Percentiles rank a stretch among this genome's conserved stretches.
phyloP scores from a whole-genome alignment of 2,329 filamentous ascomycete genomes.

The Fusarium veterinarium region DNA sequence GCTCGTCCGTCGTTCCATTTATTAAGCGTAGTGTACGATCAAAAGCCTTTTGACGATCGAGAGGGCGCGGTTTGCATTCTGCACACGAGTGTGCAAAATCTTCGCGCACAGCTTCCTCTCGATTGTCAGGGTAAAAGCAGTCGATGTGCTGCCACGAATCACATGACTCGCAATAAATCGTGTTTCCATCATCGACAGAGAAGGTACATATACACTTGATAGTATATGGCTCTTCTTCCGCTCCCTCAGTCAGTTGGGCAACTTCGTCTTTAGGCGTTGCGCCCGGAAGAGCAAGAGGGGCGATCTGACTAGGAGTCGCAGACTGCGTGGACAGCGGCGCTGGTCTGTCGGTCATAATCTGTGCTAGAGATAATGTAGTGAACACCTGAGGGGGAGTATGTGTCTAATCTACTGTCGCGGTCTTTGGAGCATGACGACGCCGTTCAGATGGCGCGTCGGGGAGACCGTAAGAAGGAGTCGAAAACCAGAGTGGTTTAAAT shows the following conservation, averaged over 20 bases:
- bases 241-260: constrained; percentile 61
- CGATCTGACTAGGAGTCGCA: constrained; percentile 66
- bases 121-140: constrained; percentile 87
- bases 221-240: constrained; percentile 85
- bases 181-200: constrained; percentile 95
- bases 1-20: constrained; percentile 59
- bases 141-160: constrained; percentile 99
- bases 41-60: constrained; percentile 80
- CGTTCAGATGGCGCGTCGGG: constrained; percentile 56
- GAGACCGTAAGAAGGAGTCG: constrained; percentile 35
- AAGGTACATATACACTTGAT: constrained; percentile 99
- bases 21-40: constrained; percentile 74
- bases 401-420: constrained; percentile 61
- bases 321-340: constrained; percentile 65
- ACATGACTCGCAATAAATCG: constrained; percentile 94
- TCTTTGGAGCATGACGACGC: constrained; percentile 71
- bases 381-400: constrained; percentile 52
- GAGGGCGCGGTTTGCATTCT: constrained; percentile 82
- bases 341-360: constrained; percentile 73
- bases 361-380: constrained; percentile 53
- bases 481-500: constrained; percentile 28
- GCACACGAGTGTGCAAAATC: constrained; percentile 86
- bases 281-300: constrained; percentile 50
- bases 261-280: constrained; percentile 54
- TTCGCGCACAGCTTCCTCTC: constrained; percentile 76